Evolutionary conservation across 1,139 yeast species (phyloP).

Genomic region (Pichia sp.): DNA sequence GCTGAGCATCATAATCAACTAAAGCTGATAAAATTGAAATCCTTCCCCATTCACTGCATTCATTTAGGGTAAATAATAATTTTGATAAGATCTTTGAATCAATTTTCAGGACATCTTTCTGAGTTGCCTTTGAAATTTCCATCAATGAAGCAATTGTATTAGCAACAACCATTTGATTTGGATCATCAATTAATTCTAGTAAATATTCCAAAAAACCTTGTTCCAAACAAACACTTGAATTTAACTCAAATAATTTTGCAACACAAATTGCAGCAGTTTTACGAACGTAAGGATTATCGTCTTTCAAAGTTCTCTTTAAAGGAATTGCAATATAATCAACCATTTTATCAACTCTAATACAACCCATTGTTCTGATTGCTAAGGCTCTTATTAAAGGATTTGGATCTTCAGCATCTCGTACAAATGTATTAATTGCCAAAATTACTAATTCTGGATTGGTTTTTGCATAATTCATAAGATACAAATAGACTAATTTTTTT

Average conservation of each 20-base stretch:
- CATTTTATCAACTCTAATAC: slow-evolving; percentile 91
- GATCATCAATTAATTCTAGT: slow-evolving; percentile 66
- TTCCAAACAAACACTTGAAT: slow-evolving; percentile 74
- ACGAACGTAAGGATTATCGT: slow-evolving; percentile 94
- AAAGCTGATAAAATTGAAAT: slow-evolving; percentile 81
- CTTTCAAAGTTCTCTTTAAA: slow-evolving; percentile 71
- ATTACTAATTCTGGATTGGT: slow-evolving; percentile 93
- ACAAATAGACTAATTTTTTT: slow-evolving; percentile 89
- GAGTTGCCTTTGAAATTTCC: slow-evolving; percentile 52
- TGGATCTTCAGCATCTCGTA: slow-evolving; percentile 93
- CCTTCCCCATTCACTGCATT: slow-evolving; percentile 99
- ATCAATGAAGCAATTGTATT: slow-evolving; percentile 83
- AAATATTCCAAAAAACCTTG: slow-evolving; percentile 76
- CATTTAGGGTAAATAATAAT: slow-evolving; percentile 78
- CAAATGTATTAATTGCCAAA: slow-evolving; percentile 95
- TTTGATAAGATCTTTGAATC: slow-evolving; percentile 48
- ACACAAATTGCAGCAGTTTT: slow-evolving; percentile 98
- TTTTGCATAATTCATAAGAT: slow-evolving; percentile 95
- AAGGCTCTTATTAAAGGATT: slow-evolving; percentile 93
- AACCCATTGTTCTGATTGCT: slow-evolving; percentile 98
- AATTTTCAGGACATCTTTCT: slow-evolving; percentile 35
- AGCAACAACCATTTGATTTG: slow-evolving; percentile 96
- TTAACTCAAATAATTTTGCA: slow-evolving; percentile 87
- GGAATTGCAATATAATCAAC: slow-evolving; percentile 94
- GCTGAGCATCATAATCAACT: slow-evolving; percentile 56